These are phyloP conservation scores for Datura wrightii DNA, from an alignment of 257 asterid genomes.

Conservation along the genomic window DNA sequence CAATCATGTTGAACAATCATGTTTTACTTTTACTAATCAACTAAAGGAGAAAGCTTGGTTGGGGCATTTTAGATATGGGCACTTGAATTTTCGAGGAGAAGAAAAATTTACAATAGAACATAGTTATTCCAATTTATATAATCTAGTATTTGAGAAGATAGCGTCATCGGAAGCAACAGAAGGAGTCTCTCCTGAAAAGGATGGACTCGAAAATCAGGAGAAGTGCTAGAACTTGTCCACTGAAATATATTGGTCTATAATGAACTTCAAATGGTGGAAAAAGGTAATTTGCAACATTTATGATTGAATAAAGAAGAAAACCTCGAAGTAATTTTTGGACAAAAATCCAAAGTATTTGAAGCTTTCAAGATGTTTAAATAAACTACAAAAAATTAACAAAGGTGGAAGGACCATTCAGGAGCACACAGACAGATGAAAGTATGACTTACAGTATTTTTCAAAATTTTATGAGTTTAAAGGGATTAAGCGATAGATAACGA, in stretches of 20 bases:
- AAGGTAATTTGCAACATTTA: neutral
- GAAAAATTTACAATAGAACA: neutral
- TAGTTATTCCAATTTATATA: neutral
- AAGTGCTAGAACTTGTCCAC: neutral
- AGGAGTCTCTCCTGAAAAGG: neutral
- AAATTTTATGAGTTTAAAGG: neutral
- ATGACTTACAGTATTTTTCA: neutral
- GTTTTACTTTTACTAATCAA: neutral
- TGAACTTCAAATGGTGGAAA: slow-evolving; percentile 4
- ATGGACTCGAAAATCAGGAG: neutral
- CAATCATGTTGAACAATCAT: neutral
- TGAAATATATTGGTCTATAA: neutral
- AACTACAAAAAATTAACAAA: neutral
- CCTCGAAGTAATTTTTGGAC: neutral
- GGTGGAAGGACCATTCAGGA: neutral
- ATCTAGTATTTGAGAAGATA: neutral
- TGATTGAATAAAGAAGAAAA: neutral
- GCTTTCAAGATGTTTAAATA: neutral
- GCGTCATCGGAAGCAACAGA: neutral
- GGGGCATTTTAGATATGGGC: neutral
- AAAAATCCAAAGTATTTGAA: neutral
- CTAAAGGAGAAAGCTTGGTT: neutral
- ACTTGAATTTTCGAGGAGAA: neutral
- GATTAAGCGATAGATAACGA: neutral
- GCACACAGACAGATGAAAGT: neutral